Evolutionary conservation across 2,329 filamentous ascomycete species (phyloP).

Genomic region (Amesomyces nigricolor): DNA sequence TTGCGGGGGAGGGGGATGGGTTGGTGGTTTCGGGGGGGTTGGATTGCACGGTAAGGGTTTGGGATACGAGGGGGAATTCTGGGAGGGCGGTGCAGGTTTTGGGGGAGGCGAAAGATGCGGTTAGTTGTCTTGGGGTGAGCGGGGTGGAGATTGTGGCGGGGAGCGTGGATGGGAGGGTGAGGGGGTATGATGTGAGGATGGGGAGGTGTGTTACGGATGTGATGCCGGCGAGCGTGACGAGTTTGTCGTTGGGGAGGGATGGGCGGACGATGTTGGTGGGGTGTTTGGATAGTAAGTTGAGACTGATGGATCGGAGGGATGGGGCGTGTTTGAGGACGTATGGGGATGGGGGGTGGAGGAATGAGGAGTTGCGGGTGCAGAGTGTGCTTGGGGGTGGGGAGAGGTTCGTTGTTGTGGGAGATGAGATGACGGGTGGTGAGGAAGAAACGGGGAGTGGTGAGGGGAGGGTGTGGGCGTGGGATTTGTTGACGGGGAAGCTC

Average conservation of each 20-base stretch:
- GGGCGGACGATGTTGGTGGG: conserved; percentile 70
- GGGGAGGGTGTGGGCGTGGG: conserved; percentile 73
- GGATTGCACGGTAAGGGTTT: conserved; percentile 70
- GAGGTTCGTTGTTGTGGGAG: conserved; percentile 72
- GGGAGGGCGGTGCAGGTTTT: conserved; percentile 67
- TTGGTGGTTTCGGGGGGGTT: conserved; percentile 69
- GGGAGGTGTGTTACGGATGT: conserved; percentile 67
- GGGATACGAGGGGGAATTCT: conserved; percentile 56
- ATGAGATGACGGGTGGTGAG: conserved; percentile 51
- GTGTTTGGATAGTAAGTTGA: conserved; percentile 67
- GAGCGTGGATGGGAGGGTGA: conserved; percentile 77
- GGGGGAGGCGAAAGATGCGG: conserved; percentile 64
- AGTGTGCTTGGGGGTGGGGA: conserved; percentile 71
- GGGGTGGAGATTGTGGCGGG: conserved; percentile 61
- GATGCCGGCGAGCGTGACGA: conserved; percentile 67
- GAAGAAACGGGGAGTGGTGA: conserved; percentile 35
- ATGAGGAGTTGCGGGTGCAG: conserved; percentile 68
- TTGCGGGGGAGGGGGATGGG: conserved; percentile 69
- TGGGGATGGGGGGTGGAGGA: conserved; percentile 50
- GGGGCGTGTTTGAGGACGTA: conserved; percentile 73
- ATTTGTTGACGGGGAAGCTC: conserved; percentile 67
- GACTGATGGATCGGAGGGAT: conserved; percentile 72
- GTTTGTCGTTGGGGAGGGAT: conserved; percentile 63
- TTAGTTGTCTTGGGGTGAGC: conserved; percentile 46
- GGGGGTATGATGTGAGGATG: conserved; percentile 77